Evolutionary conservation across 2,329 filamentous ascomycete genomes (phyloP), one percentile per base, ranked within the genome.

Genomic region (Xylariaceae sp.): DNA sequence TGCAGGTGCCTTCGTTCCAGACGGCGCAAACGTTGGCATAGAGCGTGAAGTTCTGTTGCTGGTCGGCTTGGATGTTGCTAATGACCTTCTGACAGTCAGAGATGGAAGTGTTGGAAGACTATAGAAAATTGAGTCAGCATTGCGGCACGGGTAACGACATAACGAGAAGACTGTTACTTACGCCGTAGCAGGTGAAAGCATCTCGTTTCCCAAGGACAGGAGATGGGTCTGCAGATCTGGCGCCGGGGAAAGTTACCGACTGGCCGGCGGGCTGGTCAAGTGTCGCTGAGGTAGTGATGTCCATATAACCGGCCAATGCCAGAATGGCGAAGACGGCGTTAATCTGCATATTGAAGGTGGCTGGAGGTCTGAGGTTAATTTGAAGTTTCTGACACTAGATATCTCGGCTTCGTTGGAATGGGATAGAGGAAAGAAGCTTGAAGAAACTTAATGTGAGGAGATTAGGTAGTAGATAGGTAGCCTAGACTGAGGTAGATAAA

Each of bases 161-260:
- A 50, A 41, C 26, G 10, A 40, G 7, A 43, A 18, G 41, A n/a
- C 14, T 2, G 6, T 23, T 12, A 48, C 65, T 48, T 64, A 70
- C 67, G 6, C 67, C 65, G 41, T 67, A 69, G 47, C 67, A 70
- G 40, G 64, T 65, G 48, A 59, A 70, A 19, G 65, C 67, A 46
- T 70, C 67, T 56, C 67, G 63, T 42, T 68, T 70, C 48, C 54
- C 45, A 6, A 69, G 52, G 18, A n/a, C 12, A 42, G 23, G 32
- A n/a, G 42, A 7, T 6, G 54, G 12, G 20, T 21, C 18, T 19
- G 40, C 20, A 44, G 53, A 46, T 32, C 6, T 18, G 44, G 23
- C 12, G 10, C 20, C 44, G 18, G 23, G 29, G 16, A 20, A 20
- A 19, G 18, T 44, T 10, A 14, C n/a, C 9, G 44, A 40, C 7